A percentile compares a stretch with the other conserved stretches of the same genome.
Conservation (phyloP, 202 grass and related monocot genomes). For the Setaria viridis region DNA sequence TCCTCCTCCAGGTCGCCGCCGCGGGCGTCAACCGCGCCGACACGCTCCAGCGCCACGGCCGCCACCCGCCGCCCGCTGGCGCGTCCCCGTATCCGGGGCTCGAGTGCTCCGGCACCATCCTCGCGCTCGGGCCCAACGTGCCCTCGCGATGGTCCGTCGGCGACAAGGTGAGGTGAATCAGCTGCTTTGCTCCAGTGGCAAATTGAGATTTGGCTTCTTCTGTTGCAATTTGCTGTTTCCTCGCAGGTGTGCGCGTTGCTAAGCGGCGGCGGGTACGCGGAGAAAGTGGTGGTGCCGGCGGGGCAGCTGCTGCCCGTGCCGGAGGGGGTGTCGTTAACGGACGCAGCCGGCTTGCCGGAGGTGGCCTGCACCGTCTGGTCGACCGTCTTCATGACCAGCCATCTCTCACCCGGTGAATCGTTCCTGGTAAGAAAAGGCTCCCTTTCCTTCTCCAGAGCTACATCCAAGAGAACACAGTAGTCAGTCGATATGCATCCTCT, state of each 20-base stretch:
- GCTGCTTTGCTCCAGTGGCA: neutral
- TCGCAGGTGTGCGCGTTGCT: conserved; percentile 76
- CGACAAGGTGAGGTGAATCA: conserved; percentile 49
- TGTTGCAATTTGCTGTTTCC: neutral
- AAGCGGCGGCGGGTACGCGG: conserved; percentile 81
- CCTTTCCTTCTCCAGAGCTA: neutral
- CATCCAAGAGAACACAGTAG: neutral
- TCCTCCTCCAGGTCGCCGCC: conserved; percentile 73
- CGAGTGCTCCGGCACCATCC: conserved; percentile 86
- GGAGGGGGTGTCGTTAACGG: conserved; percentile 68
- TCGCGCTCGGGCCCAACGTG: conserved; percentile 57
- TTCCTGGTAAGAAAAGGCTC: conserved; percentile 55
- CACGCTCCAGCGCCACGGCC: conserved; percentile 76
- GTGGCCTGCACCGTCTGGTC: conserved; percentile 88
- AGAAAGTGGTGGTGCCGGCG: conserved; percentile 76
- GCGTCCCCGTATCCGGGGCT: conserved; percentile 76
- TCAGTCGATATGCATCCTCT: neutral
- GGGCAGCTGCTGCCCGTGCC: conserved; percentile 76
- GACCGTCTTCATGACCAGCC: conserved; percentile 86
- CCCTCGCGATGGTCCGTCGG: conserved; percentile 67
- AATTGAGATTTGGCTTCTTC: neutral
- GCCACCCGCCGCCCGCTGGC: conserved; percentile 60
- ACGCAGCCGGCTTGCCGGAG: conserved; percentile 69
- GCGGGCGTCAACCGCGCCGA: conserved; percentile 79
- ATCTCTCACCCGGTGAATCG: conserved; percentile 68